Base-by-base conservation (phyloP, 371 early-diverging fungal genomes). In the Mucor velutinosus region DNA sequence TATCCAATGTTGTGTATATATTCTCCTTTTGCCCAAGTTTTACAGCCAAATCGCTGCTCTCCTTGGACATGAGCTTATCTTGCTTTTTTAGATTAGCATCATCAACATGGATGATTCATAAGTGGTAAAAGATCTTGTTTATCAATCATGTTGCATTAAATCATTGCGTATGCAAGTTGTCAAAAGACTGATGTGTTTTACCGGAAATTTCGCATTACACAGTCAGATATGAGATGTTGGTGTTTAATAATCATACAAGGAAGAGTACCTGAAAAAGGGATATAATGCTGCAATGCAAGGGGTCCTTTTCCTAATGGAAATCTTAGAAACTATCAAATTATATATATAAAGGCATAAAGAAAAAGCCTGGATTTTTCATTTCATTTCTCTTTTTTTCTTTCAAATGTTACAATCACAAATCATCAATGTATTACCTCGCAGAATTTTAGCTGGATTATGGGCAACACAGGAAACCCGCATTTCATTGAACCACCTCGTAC, bases 331-430 rank as follows among this genome's bases (percentile, higher is more conserved):
- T 19, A 60, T 53, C 21, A 60, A 65, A 43, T 8, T 60, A 65
- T 58, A 65, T 53, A 64, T 37, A 37, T 37, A 55, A n/a, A 30
- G 53, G 7, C 19, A 30, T 25, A 15, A 27, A 23, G 29, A 58
- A 58, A 61, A 61, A 47, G 32, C 23, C 14, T 35, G 29, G 15
- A 35, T 23, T 47, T 35, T 10, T 57, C 37, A 37, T 62, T 65
- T 56, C 43, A 32, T 64, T 37, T 67, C 55, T 57, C 29, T 58
- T 55, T 45, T 62, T 56, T 43, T 32, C 55, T 37, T 59, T 32
- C n/a, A 21, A 21, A 80, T 80, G 81, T 66, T 80, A 57, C 78
- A 80, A 67, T 76, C 78, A 23, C 81, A 80, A 65, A 70, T 80
- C 27, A 71, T 80, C 7, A 77, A 76, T 61, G 81, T 73, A 1